phyloP scores from a whole-genome alignment of 768 basidiomycete genomes.

The Tricholoma furcatifolium region DNA sequence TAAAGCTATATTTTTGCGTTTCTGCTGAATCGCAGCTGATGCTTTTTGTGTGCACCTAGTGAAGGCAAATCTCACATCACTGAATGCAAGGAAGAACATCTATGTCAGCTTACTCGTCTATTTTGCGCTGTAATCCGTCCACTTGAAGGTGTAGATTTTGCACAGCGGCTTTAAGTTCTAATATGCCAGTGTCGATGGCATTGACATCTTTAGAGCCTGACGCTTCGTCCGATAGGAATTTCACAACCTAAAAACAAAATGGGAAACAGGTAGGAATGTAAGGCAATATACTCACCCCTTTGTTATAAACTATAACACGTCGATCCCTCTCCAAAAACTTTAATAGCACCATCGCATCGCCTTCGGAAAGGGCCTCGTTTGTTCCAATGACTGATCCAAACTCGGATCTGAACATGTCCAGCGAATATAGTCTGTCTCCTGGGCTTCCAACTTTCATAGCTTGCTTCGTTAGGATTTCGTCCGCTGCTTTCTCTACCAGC shows the following conservation, averaged over 20 bases:
- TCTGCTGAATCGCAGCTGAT: constrained; percentile 58
- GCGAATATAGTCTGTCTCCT: constrained; percentile 60
- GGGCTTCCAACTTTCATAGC: constrained; percentile 41
- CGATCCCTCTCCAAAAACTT: constrained; percentile 81
- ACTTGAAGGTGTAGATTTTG: constrained; percentile 68
- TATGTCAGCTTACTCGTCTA: constrained; percentile 57
- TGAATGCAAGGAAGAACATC: neutral
- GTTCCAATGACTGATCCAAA: constrained; percentile 46
- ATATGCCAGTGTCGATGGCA: constrained; percentile 77
- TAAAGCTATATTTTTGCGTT: constrained; percentile 73
- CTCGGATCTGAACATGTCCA: constrained; percentile 55
- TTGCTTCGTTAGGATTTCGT: constrained; percentile 48
- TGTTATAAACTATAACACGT: constrained; percentile 57
- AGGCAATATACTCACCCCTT: constrained; percentile 49
- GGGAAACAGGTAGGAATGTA: neutral
- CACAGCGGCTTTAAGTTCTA: constrained; percentile 77
- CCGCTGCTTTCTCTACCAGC: constrained; percentile 67
- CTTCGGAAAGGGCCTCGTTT: constrained; percentile 45
- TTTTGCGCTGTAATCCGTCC: constrained; percentile 62
- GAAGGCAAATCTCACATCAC: neutral
- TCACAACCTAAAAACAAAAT: constrained; percentile 63
- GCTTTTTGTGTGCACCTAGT: constrained; percentile 68
- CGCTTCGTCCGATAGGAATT: constrained; percentile 55
- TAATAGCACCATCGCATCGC: constrained; percentile 68
- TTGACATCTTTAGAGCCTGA: constrained; percentile 51